Conservation (phyloP, 352 stramenopile species). For the Pseudoperonospora humuli region DNA sequence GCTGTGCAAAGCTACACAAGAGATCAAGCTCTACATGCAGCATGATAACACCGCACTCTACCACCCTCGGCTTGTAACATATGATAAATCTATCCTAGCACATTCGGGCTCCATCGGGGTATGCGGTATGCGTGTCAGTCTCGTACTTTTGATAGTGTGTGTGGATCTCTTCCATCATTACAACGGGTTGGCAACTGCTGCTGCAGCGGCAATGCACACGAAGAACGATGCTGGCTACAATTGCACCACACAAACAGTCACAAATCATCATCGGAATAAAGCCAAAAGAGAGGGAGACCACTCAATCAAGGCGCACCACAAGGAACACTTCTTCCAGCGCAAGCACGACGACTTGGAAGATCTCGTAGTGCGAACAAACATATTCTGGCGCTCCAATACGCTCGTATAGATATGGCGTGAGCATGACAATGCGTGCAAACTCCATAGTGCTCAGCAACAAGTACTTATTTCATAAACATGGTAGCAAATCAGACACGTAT, state of each 20-base stretch:
- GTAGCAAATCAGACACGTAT: constrained; percentile 4
- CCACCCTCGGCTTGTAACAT: no score
- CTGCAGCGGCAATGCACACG: constrained; percentile 58
- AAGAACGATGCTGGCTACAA: constrained; percentile 53
- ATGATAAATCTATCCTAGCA: no score
- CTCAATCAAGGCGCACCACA: constrained; percentile 39
- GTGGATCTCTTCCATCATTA: constrained; percentile 26
- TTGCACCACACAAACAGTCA: background rate
- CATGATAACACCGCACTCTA: no score
- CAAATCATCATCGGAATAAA: background rate
- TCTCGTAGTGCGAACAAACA: constrained; percentile 59
- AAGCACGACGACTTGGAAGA: constrained; percentile 63
- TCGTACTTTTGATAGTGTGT: background rate
- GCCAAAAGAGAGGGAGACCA: background rate
- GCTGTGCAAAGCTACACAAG: constrained; percentile 23
- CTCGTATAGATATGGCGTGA: constrained; percentile 55
- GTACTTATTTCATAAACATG: constrained; percentile 32
- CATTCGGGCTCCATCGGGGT: no score
- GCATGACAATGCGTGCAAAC: constrained; percentile 59
- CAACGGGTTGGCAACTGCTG: constrained; percentile 46
- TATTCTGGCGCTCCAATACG: constrained; percentile 47
- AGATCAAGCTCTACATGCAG: no score
- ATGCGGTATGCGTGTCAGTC: no score
- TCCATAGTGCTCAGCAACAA: constrained; percentile 64
- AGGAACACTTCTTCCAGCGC: constrained; percentile 54